Percentiles rank a stretch among this genome's conserved stretches.
phyloP scores from a whole-genome alignment of 257 asterid species.

The Penstemon barbatus region DNA sequence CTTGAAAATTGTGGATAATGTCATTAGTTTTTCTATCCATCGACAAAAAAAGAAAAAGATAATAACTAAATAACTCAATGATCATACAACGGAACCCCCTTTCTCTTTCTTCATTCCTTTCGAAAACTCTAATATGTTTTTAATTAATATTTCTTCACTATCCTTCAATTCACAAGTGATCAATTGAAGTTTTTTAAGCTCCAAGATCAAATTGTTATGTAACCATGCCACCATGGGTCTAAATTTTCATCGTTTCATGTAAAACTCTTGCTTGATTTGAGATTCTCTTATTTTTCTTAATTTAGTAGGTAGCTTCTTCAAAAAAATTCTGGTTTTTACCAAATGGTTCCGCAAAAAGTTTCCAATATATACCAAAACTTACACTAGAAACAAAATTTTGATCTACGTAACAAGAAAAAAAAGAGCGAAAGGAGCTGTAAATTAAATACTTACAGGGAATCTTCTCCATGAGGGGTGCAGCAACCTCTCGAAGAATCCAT shows the following conservation, averaged over 20 bases:
- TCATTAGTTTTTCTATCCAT: not conserved
- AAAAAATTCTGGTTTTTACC: too few species aligned
- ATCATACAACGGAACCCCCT: not conserved
- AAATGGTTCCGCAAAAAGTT: too few species aligned
- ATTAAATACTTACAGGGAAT: constrained; percentile 58
- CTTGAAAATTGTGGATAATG: constrained; percentile 32
- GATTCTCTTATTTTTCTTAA: too few species aligned
- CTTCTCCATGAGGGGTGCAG: constrained; percentile 86
- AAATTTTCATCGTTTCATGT: too few species aligned
- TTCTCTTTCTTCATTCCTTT: not conserved
- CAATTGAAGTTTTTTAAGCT: too few species aligned
- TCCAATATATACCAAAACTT: not conserved
- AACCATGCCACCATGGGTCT: too few species aligned
- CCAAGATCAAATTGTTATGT: too few species aligned
- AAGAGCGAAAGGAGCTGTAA: too few species aligned
- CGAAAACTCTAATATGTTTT: too few species aligned
- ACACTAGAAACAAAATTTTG: not conserved
- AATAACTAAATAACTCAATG: not conserved
- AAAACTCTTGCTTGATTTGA: too few species aligned
- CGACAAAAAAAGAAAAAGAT: not conserved
- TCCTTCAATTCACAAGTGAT: not conserved
- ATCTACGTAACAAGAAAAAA: not conserved
- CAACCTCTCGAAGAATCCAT: constrained; percentile 89
- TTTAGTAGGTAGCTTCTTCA: too few species aligned
- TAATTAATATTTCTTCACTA: not conserved